phyloP scores from a whole-genome alignment of 495 filamentous ascomycete species.

The Jackrogersella minutella region DNA sequence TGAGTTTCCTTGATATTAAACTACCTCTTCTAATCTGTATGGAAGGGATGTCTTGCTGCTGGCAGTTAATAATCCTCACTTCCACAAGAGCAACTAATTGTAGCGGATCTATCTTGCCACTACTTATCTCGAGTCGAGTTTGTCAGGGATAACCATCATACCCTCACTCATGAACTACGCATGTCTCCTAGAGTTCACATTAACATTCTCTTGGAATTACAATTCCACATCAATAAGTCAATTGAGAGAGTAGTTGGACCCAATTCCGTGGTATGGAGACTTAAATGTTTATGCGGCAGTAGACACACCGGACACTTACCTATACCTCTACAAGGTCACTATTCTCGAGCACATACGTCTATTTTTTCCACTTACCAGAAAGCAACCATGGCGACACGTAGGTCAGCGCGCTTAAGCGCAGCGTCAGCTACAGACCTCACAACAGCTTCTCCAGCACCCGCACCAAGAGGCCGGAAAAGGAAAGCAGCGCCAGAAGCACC shows the following conservation, averaged over 20 bases:
- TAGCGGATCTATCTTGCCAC: constrained; percentile 5
- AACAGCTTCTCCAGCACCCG: constrained; percentile 27
- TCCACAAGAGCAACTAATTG: constrained; percentile 9
- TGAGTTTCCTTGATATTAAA: too few species aligned
- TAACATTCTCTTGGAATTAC: background rate
- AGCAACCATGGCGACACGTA: constrained; percentile 60
- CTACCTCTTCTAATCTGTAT: background rate
- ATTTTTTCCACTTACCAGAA: background rate
- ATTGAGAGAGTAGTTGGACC: background rate
- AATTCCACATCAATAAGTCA: background rate
- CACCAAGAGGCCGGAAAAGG: constrained; percentile 41
- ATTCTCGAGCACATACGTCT: background rate
- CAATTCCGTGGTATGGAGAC: background rate
- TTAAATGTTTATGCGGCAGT: background rate
- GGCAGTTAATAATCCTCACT: constrained; percentile 16
- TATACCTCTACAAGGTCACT: background rate
- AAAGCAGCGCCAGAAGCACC: constrained; percentile 41
- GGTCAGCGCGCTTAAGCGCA: constrained; percentile 64
- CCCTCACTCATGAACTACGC: background rate
- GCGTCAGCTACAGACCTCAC: constrained; percentile 17
- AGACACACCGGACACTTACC: background rate
- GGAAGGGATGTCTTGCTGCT: background rate
- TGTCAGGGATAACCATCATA: too few species aligned
- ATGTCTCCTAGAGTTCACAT: constrained; percentile 9
- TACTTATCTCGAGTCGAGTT: background rate